Evolutionary conservation across 257 asterid species (phyloP).

Genomic region (Echium plantagineum): DNA sequence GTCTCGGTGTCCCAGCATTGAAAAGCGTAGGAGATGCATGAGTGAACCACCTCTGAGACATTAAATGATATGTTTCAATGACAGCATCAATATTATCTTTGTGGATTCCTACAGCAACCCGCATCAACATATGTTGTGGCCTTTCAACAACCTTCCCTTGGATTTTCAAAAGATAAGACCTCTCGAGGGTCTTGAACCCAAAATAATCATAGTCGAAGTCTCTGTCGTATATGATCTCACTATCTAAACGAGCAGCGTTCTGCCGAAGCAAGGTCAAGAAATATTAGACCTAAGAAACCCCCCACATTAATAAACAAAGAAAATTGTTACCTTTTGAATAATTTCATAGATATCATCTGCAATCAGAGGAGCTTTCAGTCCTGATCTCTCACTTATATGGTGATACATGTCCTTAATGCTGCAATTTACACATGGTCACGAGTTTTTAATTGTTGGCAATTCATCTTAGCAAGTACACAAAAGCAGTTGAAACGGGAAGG

Average conservation of each 20-base stretch:
- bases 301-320: not conserved
- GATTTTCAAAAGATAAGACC: conserved; percentile 78
- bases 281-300: not conserved
- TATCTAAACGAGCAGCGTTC: conserved; percentile 78
- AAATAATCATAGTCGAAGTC: conserved; percentile 91
- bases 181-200: conserved; percentile 92
- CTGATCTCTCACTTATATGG: conserved; percentile 83
- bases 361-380: conserved; percentile 65
- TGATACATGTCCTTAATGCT: conserved; percentile 81
- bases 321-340: conserved; percentile 57
- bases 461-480: no score
- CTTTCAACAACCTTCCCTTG: conserved; percentile 87
- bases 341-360: conserved; percentile 81
- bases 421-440: conserved; percentile 1
- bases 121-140: conserved; percentile 97
- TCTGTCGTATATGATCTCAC: conserved; percentile 90
- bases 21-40: conserved; percentile 98
- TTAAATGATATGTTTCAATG: conserved; percentile 64
- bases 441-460: no score
- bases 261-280: conserved; percentile 18
- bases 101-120: conserved; percentile 94
- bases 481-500: not conserved
- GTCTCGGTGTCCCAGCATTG: conserved; percentile 95
- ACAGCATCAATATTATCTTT: conserved; percentile 69
- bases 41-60: conserved; percentile 94